Percentiles rank a stretch among this genome's conserved stretches.
Evolutionary conservation across 441 rosid species (phyloP).

Genomic region (Populus hybrid): DNA sequence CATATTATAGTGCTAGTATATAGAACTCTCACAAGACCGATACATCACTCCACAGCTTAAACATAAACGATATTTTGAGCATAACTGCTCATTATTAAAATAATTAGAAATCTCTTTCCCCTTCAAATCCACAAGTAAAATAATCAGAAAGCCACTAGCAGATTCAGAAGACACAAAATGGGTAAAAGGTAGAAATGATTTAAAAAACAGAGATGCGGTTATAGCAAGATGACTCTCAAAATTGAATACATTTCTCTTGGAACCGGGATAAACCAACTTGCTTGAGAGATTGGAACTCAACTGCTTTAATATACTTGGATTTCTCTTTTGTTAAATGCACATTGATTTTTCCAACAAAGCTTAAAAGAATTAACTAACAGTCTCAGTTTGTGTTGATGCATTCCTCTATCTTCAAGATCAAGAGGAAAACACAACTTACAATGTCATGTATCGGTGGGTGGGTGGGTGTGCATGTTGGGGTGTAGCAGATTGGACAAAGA

Average conservation of each 20-base stretch:
- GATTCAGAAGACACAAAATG: neutral
- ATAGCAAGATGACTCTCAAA: neutral
- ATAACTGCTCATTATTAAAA: neutral
- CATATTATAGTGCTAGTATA: neutral
- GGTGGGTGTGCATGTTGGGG: neutral
- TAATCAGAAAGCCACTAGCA: neutral
- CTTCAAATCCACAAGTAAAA: neutral
- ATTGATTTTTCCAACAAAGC: neutral
- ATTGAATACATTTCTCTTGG: neutral
- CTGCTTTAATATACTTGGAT: neutral
- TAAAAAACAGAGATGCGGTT: neutral
- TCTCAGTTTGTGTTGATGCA: neutral
- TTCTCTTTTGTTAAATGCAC: neutral
- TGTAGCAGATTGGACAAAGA: neutral
- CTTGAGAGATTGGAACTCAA: neutral
- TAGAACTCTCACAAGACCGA: neutral
- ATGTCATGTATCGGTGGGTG: neutral
- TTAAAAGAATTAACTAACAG: neutral
- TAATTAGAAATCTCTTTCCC: neutral
- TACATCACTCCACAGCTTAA: neutral
- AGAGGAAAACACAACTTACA: neutral
- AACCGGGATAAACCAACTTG: neutral
- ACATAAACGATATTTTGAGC: neutral
- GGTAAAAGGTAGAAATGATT: neutral
- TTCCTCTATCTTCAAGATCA: neutral